phyloP scores from a whole-genome alignment of 768 basidiomycete genomes.

The Rhodosporidiobolus odoratus region DNA sequence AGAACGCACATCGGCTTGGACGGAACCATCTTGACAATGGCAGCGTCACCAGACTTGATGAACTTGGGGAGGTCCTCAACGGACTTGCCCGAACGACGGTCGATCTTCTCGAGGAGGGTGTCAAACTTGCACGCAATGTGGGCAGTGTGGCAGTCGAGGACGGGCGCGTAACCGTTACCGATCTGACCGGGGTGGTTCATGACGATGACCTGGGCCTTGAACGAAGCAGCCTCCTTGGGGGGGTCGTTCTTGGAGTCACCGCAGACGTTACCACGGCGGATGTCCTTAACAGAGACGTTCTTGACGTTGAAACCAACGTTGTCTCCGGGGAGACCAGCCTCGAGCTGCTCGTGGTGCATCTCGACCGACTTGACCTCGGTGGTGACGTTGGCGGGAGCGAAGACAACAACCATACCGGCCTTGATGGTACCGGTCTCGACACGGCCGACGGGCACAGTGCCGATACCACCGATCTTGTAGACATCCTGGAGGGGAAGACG shows the following conservation, averaged over 20 bases:
- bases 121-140: slow-evolving; percentile 89
- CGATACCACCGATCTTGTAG: slow-evolving; percentile 99
- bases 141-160: slow-evolving; percentile 99
- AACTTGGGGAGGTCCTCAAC: slow-evolving; percentile 86
- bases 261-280: slow-evolving; percentile 98
- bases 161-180: slow-evolving; percentile 96
- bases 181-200: slow-evolving; percentile 99
- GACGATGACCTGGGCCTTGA: slow-evolving; percentile 99
- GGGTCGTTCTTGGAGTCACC: slow-evolving; percentile 99
- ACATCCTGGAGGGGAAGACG: slow-evolving; percentile 81
- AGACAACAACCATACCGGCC: slow-evolving; percentile 97
- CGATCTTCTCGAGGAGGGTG: slow-evolving; percentile 98
- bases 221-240: slow-evolving; percentile 96
- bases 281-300: slow-evolving; percentile 99
- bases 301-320: slow-evolving; percentile 96
- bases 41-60: slow-evolving; percentile 99
- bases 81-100: slow-evolving; percentile 93
- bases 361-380: slow-evolving; percentile 99
- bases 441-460: slow-evolving; percentile 99
- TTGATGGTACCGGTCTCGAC: slow-evolving; percentile 99
- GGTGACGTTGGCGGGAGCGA: slow-evolving; percentile 95
- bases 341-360: slow-evolving; percentile 95
- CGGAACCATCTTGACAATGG: slow-evolving; percentile 72
- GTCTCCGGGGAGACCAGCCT: slow-evolving; percentile 90
- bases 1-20: slow-evolving; percentile 42